Percentiles rank a stretch among this genome's conserved stretches.
These are phyloP conservation scores for Phaeosphaeriaceae sp. DNA, from an alignment of 2,329 filamentous ascomycete species.

Conservation along the genomic window DNA sequence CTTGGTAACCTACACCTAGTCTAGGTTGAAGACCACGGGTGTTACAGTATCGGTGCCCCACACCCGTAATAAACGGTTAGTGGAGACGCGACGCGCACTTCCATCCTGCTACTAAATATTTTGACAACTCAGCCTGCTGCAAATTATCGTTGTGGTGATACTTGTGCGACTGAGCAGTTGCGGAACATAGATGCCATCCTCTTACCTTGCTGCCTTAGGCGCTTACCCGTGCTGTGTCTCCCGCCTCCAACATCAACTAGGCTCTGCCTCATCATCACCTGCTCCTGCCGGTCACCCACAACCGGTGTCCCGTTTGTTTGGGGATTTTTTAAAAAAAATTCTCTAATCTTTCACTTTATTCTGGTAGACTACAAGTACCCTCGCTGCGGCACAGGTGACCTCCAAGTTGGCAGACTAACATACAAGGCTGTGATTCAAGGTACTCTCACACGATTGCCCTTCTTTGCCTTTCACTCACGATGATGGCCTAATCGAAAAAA, in stretches of 20 bases:
- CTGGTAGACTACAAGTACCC: not conserved
- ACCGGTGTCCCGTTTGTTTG: not conserved
- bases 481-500: conserved; percentile 2
- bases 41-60: not conserved
- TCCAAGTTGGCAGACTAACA: conserved; percentile 6
- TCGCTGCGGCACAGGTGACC: not conserved
- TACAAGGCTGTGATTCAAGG: conserved; percentile 20
- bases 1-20: too few species aligned
- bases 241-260: conserved; percentile 2
- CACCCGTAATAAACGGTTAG: not conserved
- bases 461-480: conserved; percentile 8
- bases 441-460: conserved; percentile 5
- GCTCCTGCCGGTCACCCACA: conserved; percentile 4
- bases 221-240: conserved; percentile 9
- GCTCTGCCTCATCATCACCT: conserved; percentile 6
- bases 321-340: not conserved
- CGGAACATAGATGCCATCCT: conserved; percentile 15
- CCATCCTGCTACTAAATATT: not conserved
- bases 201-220: conserved; percentile 9
- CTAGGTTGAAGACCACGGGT: not conserved
- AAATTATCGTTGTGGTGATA: conserved; percentile 5
- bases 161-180: conserved; percentile 6
- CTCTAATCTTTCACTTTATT: not conserved
- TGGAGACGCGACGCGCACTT: conserved; percentile 17
- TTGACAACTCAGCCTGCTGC: conserved; percentile 5